Percentiles rank a stretch among this genome's conserved stretches.
Conservation (phyloP, 148 eudicot genomes). For the Oxyria digyna region DNA sequence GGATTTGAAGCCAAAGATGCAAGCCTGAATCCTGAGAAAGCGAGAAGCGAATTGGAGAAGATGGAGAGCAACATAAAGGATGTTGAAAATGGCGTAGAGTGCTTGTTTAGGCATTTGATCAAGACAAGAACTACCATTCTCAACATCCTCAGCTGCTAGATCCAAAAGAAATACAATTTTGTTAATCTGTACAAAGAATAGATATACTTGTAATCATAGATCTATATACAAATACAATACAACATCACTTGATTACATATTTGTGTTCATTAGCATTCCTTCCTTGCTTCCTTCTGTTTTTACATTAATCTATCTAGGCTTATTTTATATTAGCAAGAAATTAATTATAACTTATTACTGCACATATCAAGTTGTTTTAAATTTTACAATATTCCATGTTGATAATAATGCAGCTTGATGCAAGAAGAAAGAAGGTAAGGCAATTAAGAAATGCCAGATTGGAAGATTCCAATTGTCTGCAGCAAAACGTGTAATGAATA, state of each 20-base stretch:
- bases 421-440: not conserved
- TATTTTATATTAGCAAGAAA: not conserved
- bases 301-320: not conserved
- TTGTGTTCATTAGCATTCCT: not conserved
- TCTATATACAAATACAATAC: not conserved
- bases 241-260: conserved; percentile 1
- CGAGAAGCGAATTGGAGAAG: not conserved
- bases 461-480: not conserved
- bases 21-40: not conserved
- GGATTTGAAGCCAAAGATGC: not conserved
- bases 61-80: not conserved
- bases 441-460: not conserved
- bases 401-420: not conserved
- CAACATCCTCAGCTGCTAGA: not conserved
- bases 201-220: not conserved
- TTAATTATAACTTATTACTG: not conserved
- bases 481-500: not conserved
- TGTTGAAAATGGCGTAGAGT: not conserved
- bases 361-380: too few relatives aligned
- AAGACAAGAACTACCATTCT: conserved; percentile 5
- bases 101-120: conserved; percentile 5
- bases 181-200: not conserved
- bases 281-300: not conserved
- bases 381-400: too few relatives aligned
- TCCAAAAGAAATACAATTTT: not conserved